Evolutionary conservation across 495 filamentous ascomycete species (phyloP).

Genomic region (Glarea lozoyensis): DNA sequence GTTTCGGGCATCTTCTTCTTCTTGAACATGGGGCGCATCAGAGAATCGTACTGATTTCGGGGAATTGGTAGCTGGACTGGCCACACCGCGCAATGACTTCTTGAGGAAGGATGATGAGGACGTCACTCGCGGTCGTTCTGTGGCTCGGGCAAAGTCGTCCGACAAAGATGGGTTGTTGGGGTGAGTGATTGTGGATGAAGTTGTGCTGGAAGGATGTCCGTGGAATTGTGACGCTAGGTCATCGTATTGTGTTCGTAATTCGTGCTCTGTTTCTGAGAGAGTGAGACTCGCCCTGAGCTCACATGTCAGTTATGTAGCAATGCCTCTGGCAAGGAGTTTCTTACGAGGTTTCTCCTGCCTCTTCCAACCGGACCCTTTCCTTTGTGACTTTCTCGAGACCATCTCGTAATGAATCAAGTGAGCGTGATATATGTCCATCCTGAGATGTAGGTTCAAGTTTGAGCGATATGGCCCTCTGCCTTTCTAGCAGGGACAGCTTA

Average conservation of each 20-base stretch:
- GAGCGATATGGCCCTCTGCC: conserved; percentile 82
- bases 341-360: conserved; percentile 49
- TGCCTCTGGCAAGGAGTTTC: conserved; percentile 6
- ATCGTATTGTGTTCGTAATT: conserved; percentile 47
- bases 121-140: conserved; percentile 25
- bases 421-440: conserved; percentile 83
- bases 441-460: conserved; percentile 76
- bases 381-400: conserved; percentile 69
- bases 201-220: conserved; percentile 43
- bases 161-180: conserved; percentile 61
- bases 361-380: conserved; percentile 52
- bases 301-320: neutral
- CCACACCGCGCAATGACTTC: conserved; percentile 17
- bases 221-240: conserved; percentile 53
- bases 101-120: conserved; percentile 34
- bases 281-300: conserved; percentile 32
- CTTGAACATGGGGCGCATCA: conserved; percentile 47
- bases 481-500: conserved; percentile 73
- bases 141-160: conserved; percentile 58
- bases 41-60: conserved; percentile 87
- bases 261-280: conserved; percentile 38
- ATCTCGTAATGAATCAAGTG: conserved; percentile 75
- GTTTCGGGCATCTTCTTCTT: conserved; percentile 44
- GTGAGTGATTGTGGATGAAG: conserved; percentile 37
- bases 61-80: conserved; percentile 10